These are phyloP conservation scores for Sugiyamaella qingdaonensis DNA, from an alignment of 805 yeast species.

Conservation along the genomic window DNA sequence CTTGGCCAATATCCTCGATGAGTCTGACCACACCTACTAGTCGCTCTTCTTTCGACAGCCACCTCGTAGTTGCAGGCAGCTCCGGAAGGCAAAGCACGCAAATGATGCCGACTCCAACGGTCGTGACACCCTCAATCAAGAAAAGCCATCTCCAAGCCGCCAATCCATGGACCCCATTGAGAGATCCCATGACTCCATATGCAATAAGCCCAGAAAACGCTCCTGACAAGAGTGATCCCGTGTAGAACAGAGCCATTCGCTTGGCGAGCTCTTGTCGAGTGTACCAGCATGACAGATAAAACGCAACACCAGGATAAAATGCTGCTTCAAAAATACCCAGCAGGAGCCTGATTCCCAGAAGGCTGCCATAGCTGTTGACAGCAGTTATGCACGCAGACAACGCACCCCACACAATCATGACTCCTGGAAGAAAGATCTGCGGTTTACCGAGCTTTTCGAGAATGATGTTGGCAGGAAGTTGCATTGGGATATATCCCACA, in stretches of 20 bases:
- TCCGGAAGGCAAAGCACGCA: conserved; percentile 50
- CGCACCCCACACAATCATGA: conserved; percentile 49
- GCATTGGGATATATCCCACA: conserved; percentile 36
- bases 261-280: conserved; percentile 46
- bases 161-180: conserved; percentile 40
- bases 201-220: conserved; percentile 54
- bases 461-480: conserved; percentile 32
- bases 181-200: conserved; percentile 46
- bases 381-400: conserved; percentile 48
- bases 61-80: conserved; percentile 42
- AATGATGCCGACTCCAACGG: conserved; percentile 43
- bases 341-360: conserved; percentile 42
- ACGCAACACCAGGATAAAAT: conserved; percentile 46
- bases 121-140: conserved; percentile 52
- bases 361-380: conserved; percentile 41
- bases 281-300: conserved; percentile 53
- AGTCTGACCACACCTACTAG: conserved; percentile 19
- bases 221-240: conserved; percentile 48
- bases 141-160: conserved; percentile 56
- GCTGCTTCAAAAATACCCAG: conserved; percentile 50
- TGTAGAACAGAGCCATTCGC: conserved; percentile 47
- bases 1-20: conserved; percentile 21
- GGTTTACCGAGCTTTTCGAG: conserved; percentile 39
- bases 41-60: conserved; percentile 23
- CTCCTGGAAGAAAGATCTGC: conserved; percentile 42